Percentiles rank a stretch among this genome's conserved stretches.
Evolutionary conservation across 2,329 filamentous ascomycete genomes (phyloP).

Genomic region (Beauveria bassiana): DNA sequence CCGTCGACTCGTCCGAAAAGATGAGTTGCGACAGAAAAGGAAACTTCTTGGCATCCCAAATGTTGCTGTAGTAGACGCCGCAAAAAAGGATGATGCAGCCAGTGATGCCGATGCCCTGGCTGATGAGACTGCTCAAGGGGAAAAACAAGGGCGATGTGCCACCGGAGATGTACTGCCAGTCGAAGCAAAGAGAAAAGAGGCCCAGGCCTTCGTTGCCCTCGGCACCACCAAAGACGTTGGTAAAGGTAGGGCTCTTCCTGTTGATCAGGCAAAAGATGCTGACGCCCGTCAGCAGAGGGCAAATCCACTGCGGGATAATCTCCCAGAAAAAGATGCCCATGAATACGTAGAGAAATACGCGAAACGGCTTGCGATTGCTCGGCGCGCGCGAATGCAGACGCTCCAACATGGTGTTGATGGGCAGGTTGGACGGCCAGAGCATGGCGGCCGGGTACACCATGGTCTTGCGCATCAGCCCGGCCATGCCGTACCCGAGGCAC

Average conservation of each 20-base stretch:
- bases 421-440: conserved; percentile 21
- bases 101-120: conserved; percentile 30
- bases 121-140: conserved; percentile 30
- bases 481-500: conserved; percentile 40
- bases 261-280: conserved; percentile 38
- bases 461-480: conserved; percentile 37
- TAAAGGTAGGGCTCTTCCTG: conserved; percentile 33
- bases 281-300: conserved; percentile 29
- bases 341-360: conserved; percentile 33
- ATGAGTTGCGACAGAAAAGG: conserved; percentile 28
- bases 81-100: conserved; percentile 28
- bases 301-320: conserved; percentile 39
- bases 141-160: conserved; percentile 26
- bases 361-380: conserved; percentile 30
- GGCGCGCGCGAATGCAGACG: conserved; percentile 21
- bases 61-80: conserved; percentile 21
- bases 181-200: conserved; percentile 28
- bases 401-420: conserved; percentile 23
- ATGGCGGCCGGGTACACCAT: conserved; percentile 42
- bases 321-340: conserved; percentile 37
- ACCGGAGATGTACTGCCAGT: conserved; percentile 37
- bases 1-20: conserved; percentile 29
- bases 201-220: conserved; percentile 30
- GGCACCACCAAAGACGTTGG: conserved; percentile 42
- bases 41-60: conserved; percentile 14